Evolutionary conservation across 192 early-diverging fungal species (phyloP).

Genomic region (Gryganskiella cystojenkinii): DNA sequence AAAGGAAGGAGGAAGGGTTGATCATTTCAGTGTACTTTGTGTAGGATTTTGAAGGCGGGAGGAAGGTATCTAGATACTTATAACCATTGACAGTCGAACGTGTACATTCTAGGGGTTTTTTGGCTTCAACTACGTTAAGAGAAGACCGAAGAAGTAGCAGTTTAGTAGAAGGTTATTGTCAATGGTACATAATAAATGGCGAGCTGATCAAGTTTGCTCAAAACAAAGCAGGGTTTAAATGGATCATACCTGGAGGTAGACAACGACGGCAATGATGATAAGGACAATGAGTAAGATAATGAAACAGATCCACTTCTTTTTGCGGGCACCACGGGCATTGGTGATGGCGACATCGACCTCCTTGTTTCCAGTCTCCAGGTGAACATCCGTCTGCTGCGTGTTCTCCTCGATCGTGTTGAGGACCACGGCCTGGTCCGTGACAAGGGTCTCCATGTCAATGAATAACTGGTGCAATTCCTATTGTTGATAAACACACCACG

Average conservation of each 20-base stretch:
- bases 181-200: too few species aligned
- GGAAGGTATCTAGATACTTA: too few species aligned
- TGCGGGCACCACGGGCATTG: slow-evolving; percentile 58
- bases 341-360: slow-evolving; percentile 66
- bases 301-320: slow-evolving; percentile 71
- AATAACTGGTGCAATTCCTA: slow-evolving; percentile 91
- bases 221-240: too few species aligned
- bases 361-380: slow-evolving; percentile 75
- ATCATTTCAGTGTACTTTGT: too few species aligned
- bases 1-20: too few species aligned
- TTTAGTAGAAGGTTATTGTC: too few species aligned
- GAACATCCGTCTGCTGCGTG: slow-evolving; percentile 69
- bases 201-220: too few species aligned
- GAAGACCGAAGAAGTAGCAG: too few species aligned
- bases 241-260: slow-evolving; percentile 14
- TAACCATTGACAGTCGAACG: too few species aligned
- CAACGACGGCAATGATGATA: slow-evolving; percentile 55
- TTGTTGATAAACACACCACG: background rate
- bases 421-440: slow-evolving; percentile 80
- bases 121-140: too few species aligned
- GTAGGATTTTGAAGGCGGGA: too few species aligned
- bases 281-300: slow-evolving; percentile 52
- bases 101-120: too few species aligned
- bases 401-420: slow-evolving; percentile 79
- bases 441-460: slow-evolving; percentile 88